A percentile compares a stretch with the other conserved stretches of the same genome.
Conservation (phyloP, 2,329 filamentous ascomycete species). For the Nigrospora sphaerica region DNA sequence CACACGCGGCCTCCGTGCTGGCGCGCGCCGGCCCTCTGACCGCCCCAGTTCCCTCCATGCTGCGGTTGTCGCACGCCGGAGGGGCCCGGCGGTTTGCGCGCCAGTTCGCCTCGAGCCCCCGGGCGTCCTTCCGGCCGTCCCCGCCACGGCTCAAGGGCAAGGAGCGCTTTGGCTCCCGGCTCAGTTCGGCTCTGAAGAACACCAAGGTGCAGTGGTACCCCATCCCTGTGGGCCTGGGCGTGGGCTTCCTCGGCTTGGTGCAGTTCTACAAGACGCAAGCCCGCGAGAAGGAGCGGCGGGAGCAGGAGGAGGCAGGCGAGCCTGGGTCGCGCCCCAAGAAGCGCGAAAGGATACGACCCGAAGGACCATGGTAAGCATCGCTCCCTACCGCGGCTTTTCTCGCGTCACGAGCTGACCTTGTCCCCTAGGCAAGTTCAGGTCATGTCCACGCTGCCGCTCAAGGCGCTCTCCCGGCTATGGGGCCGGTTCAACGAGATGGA, state of each 20-base stretch:
- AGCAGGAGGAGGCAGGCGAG: constrained; percentile 35
- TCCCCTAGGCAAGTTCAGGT: constrained; percentile 70
- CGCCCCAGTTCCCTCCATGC: too few species aligned
- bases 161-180: constrained; percentile 41
- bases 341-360: constrained; percentile 62
- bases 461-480: constrained; percentile 85
- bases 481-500: constrained; percentile 84
- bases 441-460: constrained; percentile 88
- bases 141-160: constrained; percentile 31
- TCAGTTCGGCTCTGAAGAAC: constrained; percentile 41
- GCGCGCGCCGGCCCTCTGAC: too few species aligned
- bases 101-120: constrained; percentile 17
- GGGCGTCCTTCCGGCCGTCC: constrained; percentile 32
- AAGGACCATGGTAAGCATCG: constrained; percentile 66
- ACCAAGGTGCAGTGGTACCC: constrained; percentile 76
- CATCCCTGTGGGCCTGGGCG: constrained; percentile 79
- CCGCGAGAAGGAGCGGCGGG: constrained; percentile 45
- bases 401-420: constrained; percentile 2
- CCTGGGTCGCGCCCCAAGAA: constrained; percentile 38
- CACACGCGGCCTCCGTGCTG: too few species aligned
- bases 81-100: constrained; percentile 11
- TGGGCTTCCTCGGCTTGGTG: constrained; percentile 74
- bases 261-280: constrained; percentile 73
- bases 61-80: too few species aligned
- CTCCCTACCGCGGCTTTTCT: not conserved